Evolutionary conservation across 2,329 filamentous ascomycete genomes (phyloP), one percentile per base, ranked within the genome.

Genomic region (Cladosporium oxysporum): DNA sequence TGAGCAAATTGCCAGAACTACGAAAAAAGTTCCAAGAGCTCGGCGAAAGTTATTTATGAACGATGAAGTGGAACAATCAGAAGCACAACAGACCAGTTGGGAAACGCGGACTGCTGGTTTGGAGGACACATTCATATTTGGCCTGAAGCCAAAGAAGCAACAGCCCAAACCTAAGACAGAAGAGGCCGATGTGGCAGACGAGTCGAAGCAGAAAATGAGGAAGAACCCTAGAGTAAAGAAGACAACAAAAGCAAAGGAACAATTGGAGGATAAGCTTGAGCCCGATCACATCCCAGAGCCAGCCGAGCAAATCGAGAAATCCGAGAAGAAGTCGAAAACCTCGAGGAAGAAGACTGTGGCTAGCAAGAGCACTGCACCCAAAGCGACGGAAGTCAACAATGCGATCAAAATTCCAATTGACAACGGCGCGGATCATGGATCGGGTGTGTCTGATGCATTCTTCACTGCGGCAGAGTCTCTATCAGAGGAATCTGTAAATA

Each of bases 61-160:
- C 8, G 55, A 58, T 6, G 18, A 18, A 10, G n/a, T 21, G 18
- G n/a, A 41, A 16, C 2, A 28, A 26, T 21, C 14, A n/a, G 31
- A 26, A 18, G 8, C 41, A 21, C 31, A 41, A 10, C 31, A 58
- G 11, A 16, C 10, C 14, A 28, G 18, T 6, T 11, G 11, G 4
- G 33, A 31, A 26, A 14, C 8, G 29, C 58, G 21, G 16, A 23
- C 23, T 23, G 58, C 16, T 23, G 18, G 28, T 21, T 4, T 33
- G 10, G 58, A 61, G 31, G 68, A 68, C 23, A 62, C 60, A 41
- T 62, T 62, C 33, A 41, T 53, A 33, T 62, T 62, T 28, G 60
- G 60, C 7, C 7, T 41, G 1, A 64, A 33, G 26, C 16, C 26
- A 29, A 52, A 37, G n/a, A 62, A 61, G 58, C 26, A 26, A 31